Evolutionary conservation across 495 filamentous ascomycete genomes (phyloP).

Genomic region (Bryoglossum gracile): DNA sequence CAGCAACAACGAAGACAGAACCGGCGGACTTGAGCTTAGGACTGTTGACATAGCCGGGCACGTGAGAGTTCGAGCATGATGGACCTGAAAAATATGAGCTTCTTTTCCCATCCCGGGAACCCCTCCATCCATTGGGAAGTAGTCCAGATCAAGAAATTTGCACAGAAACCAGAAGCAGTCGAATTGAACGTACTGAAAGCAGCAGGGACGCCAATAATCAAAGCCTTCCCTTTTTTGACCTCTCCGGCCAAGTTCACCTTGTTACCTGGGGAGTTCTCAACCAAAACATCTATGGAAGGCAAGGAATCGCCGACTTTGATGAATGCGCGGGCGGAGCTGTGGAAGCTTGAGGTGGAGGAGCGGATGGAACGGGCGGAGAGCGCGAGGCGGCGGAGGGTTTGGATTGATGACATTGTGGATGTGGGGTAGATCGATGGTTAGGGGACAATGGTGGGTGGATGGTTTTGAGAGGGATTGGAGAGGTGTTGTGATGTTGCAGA

Average conservation of each 20-base stretch:
- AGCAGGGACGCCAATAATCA: slow-evolving; percentile 86
- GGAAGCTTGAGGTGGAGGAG: slow-evolving; percentile 37
- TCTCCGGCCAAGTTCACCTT: slow-evolving; percentile 79
- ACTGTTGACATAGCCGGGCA: slow-evolving; percentile 76
- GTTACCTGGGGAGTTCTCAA: slow-evolving; percentile 64
- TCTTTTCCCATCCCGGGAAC: not conserved
- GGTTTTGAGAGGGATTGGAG: not conserved
- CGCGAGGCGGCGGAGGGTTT: slow-evolving; percentile 13
- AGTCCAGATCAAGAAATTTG: too few species aligned
- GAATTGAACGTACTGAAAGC: slow-evolving; percentile 62
- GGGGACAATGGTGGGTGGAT: not conserved
- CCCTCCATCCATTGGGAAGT: too few species aligned
- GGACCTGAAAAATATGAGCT: slow-evolving; percentile 33
- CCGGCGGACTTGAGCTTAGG: slow-evolving; percentile 67
- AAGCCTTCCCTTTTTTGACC: slow-evolving; percentile 55
- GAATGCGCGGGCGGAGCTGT: slow-evolving; percentile 39
- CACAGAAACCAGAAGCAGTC: not conserved
- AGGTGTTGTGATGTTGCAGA: not conserved
- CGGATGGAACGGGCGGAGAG: too few species aligned
- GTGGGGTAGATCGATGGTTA: not conserved
- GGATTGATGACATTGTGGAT: slow-evolving; percentile 17
- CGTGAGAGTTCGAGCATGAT: slow-evolving; percentile 69
- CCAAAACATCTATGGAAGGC: slow-evolving; percentile 52
- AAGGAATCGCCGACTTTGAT: slow-evolving; percentile 56
- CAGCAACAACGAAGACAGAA: slow-evolving; percentile 75